These are phyloP conservation scores for Angomonas deanei DNA, from an alignment of 208 protist genomes.

Conservation along the genomic window DNA sequence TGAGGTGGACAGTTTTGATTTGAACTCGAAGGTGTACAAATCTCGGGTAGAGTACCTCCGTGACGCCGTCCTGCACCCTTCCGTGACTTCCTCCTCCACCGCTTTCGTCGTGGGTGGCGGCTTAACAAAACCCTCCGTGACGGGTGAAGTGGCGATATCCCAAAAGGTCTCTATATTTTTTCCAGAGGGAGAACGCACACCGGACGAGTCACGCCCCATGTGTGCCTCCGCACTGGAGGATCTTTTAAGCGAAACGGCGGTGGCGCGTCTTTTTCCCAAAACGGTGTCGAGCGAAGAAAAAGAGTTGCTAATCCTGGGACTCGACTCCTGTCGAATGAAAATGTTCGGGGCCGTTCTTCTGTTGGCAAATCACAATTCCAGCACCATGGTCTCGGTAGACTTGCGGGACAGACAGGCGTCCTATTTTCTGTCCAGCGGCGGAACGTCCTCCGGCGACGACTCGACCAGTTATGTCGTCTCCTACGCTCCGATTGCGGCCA, in stretches of 20 bases:
- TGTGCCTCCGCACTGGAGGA: background rate
- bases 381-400: too few relatives aligned
- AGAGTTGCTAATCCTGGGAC: too few relatives aligned
- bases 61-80: background rate
- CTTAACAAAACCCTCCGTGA: too few relatives aligned
- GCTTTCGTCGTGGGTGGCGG: background rate
- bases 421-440: too few relatives aligned
- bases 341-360: too few relatives aligned
- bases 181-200: background rate
- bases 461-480: too few relatives aligned
- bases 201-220: background rate
- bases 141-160: background rate
- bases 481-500: background rate
- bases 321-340: too few relatives aligned
- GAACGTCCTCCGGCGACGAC: too few relatives aligned
- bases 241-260: background rate
- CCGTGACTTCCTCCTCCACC: background rate
- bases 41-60: background rate
- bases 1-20: constrained; percentile 6
- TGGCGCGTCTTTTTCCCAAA: background rate
- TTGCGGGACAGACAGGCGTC: too few relatives aligned
- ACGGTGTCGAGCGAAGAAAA: background rate
- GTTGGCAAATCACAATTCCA: too few relatives aligned
- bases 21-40: background rate
- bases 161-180: background rate